Evolutionary conservation across 2,329 filamentous ascomycete species (phyloP).

Genomic region (Fonsecaea nubica): DNA sequence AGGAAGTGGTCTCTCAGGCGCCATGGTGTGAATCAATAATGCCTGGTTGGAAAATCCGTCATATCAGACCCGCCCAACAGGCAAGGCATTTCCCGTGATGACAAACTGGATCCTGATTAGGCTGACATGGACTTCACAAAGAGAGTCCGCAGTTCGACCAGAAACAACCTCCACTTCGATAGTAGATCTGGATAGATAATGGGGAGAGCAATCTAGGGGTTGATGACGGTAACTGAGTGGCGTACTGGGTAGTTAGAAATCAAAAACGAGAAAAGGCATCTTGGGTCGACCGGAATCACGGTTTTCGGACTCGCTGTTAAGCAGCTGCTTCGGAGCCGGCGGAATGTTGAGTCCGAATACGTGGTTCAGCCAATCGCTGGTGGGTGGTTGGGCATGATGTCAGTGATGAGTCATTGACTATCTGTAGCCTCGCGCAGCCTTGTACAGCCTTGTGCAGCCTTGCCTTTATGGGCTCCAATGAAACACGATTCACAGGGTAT

Average conservation of each 20-base stretch:
- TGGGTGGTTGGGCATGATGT: too few species aligned
- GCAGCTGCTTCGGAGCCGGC: conserved; percentile 1
- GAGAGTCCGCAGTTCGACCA: neutral
- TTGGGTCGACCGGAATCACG: neutral
- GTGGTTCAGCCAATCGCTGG: neutral
- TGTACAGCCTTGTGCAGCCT: neutral
- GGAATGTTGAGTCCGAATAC: neutral
- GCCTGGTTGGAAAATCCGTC: neutral
- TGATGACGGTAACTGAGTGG: neutral
- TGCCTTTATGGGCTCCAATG: too few species aligned
- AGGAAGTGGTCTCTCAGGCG: conserved; percentile 18
- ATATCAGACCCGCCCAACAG: neutral
- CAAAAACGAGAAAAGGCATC: neutral
- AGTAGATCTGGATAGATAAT: neutral
- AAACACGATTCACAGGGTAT: too few species aligned
- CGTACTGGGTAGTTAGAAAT: neutral
- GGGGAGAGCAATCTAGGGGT: neutral
- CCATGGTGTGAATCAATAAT: conserved; percentile 2
- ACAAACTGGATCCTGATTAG: neutral
- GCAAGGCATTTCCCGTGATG: neutral
- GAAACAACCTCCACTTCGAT: neutral
- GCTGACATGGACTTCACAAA: neutral
- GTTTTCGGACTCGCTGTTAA: conserved; percentile 3
- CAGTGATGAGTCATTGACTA: neutral
- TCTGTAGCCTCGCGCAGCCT: neutral